Evolutionary conservation across 768 basidiomycete species (phyloP), one percentile per base, ranked within the genome.

Genomic region (Lyophyllum semitale): DNA sequence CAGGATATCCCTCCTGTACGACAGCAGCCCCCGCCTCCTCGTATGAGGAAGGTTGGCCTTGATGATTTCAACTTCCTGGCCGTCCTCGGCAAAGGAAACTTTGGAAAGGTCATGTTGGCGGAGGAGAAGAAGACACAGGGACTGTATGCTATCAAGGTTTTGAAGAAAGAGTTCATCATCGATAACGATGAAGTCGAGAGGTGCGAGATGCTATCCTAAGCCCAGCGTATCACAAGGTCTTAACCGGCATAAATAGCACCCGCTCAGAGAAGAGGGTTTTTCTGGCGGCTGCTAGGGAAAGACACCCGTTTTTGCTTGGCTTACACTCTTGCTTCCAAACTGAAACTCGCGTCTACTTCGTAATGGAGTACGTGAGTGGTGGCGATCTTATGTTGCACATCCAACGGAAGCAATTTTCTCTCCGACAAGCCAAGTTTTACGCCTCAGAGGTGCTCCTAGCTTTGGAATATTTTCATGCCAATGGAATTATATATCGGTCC

Each of bases 101-200:
- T 99, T 67, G 97, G 97, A 53, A 99, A 99, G 72, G 97, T 99
- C 73, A 99, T 99, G 97, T 76, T 99, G 55, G 97, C 97, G 9
- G 97, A 99, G 73, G 97, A 99, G 80, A 99, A 99, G 84, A 87
- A 81, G 70, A 83, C 86, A 48, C 92, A 85, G 63, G 85, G 83
- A 48, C 73, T 98, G 53, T 98, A 91, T 68, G 97, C 97, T n/a
- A 98, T 99, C 79, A 99, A 99, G 74, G 97, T 99, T n/a, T 69
- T 99, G 69, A 99, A 99, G 82, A 99, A 99, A 70, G 97, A 98
- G 74, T 98, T 99, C 68, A 98, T 99, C 70, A 98, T 99, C 64
- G 97, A 99, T 70, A 98, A 99, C 58, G 97, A 99, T 71, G 97
- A 98, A 78, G 95, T 99, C 3, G 97, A 98, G 74, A 97, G 95